phyloP scores from a whole-genome alignment of 805 yeast genomes.

The Zygoascus bituminiphila region DNA sequence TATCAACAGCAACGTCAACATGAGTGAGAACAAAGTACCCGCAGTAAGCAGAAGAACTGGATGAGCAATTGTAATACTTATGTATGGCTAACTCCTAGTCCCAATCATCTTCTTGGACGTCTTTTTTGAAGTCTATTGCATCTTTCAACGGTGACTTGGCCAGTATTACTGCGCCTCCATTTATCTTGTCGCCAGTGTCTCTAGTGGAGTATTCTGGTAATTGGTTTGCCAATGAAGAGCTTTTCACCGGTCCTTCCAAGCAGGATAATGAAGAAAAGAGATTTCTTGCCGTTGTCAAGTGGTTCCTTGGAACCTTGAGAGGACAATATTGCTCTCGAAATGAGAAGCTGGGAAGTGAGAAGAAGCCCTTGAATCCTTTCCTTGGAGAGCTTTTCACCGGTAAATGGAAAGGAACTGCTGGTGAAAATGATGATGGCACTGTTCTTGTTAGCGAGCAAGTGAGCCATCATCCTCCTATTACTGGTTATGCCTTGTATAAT shows the following conservation, averaged over 20 bases:
- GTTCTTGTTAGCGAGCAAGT: slow-evolving; percentile 84
- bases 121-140: slow-evolving; percentile 83
- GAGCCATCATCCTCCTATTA: slow-evolving; percentile 94
- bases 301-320: slow-evolving; percentile 87
- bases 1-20: not conserved
- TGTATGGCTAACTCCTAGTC: slow-evolving; percentile 3
- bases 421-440: slow-evolving; percentile 62
- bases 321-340: slow-evolving; percentile 91
- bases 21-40: slow-evolving; percentile 17
- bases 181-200: slow-evolving; percentile 84
- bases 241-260: slow-evolving; percentile 60
- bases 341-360: slow-evolving; percentile 89
- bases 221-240: slow-evolving; percentile 91
- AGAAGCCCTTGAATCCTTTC: slow-evolving; percentile 95
- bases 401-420: slow-evolving; percentile 85
- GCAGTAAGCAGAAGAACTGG: slow-evolving; percentile 11
- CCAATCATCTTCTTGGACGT: slow-evolving; percentile 59
- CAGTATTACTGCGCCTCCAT: slow-evolving; percentile 94
- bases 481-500: slow-evolving; percentile 82
- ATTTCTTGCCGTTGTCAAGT: slow-evolving; percentile 71
- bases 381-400: slow-evolving; percentile 92
- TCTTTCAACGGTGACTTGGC: slow-evolving; percentile 91
- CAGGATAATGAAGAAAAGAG: slow-evolving; percentile 45
- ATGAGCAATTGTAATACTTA: not conserved
- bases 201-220: slow-evolving; percentile 86